Evolutionary conservation across 1,284 basidiomycete species (phyloP).

Genomic region (Coniophora puteana): DNA sequence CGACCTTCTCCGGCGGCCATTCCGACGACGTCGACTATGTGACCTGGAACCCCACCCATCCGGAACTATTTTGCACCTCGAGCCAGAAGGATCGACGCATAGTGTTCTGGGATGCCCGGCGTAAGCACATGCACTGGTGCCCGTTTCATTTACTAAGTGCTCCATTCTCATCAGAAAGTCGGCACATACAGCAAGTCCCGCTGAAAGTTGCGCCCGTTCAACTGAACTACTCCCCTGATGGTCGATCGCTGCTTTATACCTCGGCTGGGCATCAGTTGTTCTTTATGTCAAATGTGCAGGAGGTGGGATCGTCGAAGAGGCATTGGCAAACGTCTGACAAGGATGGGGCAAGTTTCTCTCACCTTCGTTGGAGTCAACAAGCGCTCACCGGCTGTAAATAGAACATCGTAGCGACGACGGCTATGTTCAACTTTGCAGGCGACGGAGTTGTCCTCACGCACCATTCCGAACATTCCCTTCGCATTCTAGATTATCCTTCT

Average conservation of each 20-base stretch:
- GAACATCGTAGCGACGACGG: constrained; percentile 51
- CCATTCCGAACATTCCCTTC: constrained; percentile 57
- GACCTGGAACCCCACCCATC: constrained; percentile 79
- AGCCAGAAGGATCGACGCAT: constrained; percentile 68
- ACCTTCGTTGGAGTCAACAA: not conserved
- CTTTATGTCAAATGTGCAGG: constrained; percentile 52
- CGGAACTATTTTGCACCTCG: constrained; percentile 74
- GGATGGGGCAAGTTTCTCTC: constrained; percentile 33
- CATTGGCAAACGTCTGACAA: constrained; percentile 53
- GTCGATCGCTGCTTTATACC: constrained; percentile 58
- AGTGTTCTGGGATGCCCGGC: constrained; percentile 81
- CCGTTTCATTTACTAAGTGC: constrained; percentile 13
- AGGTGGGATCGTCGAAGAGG: constrained; percentile 54
- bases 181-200: constrained; percentile 53
- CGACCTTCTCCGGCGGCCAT: constrained; percentile 63
- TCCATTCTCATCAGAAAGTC: constrained; percentile 50
- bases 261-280: constrained; percentile 54
- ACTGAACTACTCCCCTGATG: constrained; percentile 69
- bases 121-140: constrained; percentile 39
- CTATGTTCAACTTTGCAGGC: constrained; percentile 68
- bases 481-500: constrained; percentile 64
- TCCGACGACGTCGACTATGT: constrained; percentile 72
- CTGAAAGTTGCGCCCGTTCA: constrained; percentile 57
- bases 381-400: constrained; percentile 4
- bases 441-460: constrained; percentile 65